phyloP scores from a whole-genome alignment of 805 yeast species.

The Candida parachauliodes region DNA sequence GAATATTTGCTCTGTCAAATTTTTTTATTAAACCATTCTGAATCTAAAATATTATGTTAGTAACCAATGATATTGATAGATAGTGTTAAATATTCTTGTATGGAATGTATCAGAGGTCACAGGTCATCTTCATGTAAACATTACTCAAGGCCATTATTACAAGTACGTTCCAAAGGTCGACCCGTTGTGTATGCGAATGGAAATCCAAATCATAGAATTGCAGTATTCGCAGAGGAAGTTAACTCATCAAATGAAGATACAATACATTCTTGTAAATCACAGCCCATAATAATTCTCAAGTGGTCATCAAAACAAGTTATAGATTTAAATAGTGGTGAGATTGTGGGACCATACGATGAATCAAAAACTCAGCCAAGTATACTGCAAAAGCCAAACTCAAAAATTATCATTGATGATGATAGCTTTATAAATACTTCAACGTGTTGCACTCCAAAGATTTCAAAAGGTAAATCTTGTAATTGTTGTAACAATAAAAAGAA shows the following conservation, averaged over 20 bases:
- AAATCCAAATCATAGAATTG: constrained; percentile 52
- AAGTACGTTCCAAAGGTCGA: constrained; percentile 87
- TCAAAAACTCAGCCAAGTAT: constrained; percentile 10
- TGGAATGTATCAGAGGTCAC: constrained; percentile 89
- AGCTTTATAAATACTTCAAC: constrained; percentile 32
- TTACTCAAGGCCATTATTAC: constrained; percentile 71
- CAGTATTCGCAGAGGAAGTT: constrained; percentile 50
- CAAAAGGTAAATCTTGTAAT: constrained; percentile 21
- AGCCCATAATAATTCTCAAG: constrained; percentile 32
- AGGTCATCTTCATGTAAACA: constrained; percentile 86
- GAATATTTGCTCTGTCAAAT: not conserved
- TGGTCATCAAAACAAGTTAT: constrained; percentile 36
- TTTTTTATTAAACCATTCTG: not conserved
- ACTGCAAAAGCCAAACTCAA: constrained; percentile 14
- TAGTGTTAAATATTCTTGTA: constrained; percentile 78
- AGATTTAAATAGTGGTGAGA: constrained; percentile 33
- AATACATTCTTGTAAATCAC: constrained; percentile 8
- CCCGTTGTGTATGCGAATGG: constrained; percentile 59
- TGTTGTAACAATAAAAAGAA: constrained; percentile 26
- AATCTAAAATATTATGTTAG: no score
- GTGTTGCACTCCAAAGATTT: constrained; percentile 28
- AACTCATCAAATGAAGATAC: constrained; percentile 5
- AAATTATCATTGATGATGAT: constrained; percentile 23
- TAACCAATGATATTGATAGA: constrained; percentile 68
- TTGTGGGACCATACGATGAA: constrained; percentile 37